These are phyloP conservation scores for Rosa rugosa DNA, from an alignment of 306 rosid genomes.

Conservation along the genomic window DNA sequence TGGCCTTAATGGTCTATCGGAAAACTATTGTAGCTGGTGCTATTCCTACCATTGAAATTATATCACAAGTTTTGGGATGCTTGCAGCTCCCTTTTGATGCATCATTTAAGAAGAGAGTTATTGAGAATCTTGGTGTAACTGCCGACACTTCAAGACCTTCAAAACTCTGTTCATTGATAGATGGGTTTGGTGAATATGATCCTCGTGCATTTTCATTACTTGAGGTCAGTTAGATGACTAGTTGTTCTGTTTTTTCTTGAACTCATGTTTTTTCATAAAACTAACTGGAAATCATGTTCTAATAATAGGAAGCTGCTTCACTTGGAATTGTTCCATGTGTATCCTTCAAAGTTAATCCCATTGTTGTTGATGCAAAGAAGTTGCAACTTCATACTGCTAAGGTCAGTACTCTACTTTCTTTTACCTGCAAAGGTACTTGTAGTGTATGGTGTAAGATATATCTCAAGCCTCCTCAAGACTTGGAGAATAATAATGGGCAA, in stretches of 20 bases:
- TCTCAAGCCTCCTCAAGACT: constrained; percentile 11
- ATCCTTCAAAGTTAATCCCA: constrained; percentile 70
- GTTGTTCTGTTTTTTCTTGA: constrained; percentile 11
- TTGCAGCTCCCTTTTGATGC: constrained; percentile 66
- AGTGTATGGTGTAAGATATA: constrained; percentile 21
- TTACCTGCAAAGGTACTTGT: constrained; percentile 13
- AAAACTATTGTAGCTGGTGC: constrained; percentile 66
- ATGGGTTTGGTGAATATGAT: constrained; percentile 95
- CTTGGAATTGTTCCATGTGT: constrained; percentile 75
- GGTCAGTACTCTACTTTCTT: constrained; percentile 52
- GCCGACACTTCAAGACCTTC: constrained; percentile 49
- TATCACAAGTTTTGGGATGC: constrained; percentile 92
- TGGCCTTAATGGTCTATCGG: constrained; percentile 83
- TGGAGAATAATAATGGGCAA: not conserved
- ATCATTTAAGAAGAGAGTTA: constrained; percentile 57
- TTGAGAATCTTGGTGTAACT: constrained; percentile 68
- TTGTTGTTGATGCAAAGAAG: constrained; percentile 69
- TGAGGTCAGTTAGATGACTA: constrained; percentile 64
- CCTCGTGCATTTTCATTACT: constrained; percentile 85
- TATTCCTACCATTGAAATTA: constrained; percentile 61
- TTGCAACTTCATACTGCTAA: constrained; percentile 63
- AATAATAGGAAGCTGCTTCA: constrained; percentile 84
- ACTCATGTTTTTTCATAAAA: constrained; percentile 14
- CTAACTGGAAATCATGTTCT: constrained; percentile 26
- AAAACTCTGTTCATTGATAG: constrained; percentile 71